Evolutionary conservation across 179 eudicot genomes (phyloP).

Genomic region (Camellia oleifera): DNA sequence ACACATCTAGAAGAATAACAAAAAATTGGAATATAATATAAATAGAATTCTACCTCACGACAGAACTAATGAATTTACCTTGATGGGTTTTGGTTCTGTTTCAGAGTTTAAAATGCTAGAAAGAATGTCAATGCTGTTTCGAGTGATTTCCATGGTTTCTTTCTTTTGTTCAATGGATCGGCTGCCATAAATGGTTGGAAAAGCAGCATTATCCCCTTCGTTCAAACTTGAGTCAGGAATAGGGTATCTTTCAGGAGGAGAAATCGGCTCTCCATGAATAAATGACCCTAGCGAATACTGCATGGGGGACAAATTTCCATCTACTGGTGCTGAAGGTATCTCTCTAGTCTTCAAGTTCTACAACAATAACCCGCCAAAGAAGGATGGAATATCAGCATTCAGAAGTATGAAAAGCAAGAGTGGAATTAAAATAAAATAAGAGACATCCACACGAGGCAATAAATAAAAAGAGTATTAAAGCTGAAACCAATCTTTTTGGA

Average conservation of each 20-base stretch:
- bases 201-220: constrained; percentile 24
- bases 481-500: neutral
- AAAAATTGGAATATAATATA: neutral
- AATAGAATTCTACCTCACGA: neutral
- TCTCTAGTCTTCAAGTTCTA: constrained; percentile 65
- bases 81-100: constrained; percentile 47
- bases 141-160: constrained; percentile 65
- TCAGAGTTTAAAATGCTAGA: constrained; percentile 73
- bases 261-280: constrained; percentile 41
- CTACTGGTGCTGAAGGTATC: constrained; percentile 36
- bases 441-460: neutral
- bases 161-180: constrained; percentile 75
- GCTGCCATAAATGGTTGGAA: constrained; percentile 37
- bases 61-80: constrained; percentile 42
- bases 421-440: neutral
- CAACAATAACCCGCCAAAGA: constrained; percentile 7
- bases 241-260: constrained; percentile 70
- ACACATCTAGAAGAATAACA: neutral
- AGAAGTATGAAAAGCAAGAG: constrained; percentile 3
- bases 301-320: constrained; percentile 34
- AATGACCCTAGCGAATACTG: constrained; percentile 57
- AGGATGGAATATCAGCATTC: constrained; percentile 8
- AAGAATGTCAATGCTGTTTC: constrained; percentile 82
- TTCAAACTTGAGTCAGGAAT: constrained; percentile 46
- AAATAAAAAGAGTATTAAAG: neutral